These are phyloP conservation scores for Fomitopsis betulina DNA, from an alignment of 1,284 basidiomycete species.

Conservation along the genomic window DNA sequence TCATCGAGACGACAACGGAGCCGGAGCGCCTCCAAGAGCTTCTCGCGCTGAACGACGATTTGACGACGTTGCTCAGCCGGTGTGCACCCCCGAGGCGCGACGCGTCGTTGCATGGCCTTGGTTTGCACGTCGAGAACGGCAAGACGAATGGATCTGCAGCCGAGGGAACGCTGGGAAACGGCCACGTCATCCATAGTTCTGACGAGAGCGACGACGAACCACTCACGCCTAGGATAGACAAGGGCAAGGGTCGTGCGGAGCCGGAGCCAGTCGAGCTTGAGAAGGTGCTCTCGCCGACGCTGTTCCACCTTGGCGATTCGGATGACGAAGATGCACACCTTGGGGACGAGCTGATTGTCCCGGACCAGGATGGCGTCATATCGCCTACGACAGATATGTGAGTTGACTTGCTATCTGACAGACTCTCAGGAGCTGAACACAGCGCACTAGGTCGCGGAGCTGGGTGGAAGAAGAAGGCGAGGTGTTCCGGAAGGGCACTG, in stretches of 20 bases:
- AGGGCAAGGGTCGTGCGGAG: constrained; percentile 67
- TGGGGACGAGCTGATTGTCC: constrained; percentile 34
- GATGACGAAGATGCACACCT: constrained; percentile 56
- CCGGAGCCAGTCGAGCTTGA: constrained; percentile 63
- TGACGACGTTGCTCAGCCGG: constrained; percentile 50
- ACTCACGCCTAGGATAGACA: constrained; percentile 63
- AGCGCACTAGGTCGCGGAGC: constrained; percentile 51
- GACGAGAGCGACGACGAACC: constrained; percentile 36
- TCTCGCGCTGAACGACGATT: constrained; percentile 66
- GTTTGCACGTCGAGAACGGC: constrained; percentile 28
- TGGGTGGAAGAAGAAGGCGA: constrained; percentile 90
- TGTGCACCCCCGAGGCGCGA: constrained; percentile 28
- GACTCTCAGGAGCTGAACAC: neutral
- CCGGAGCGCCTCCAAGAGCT: constrained; percentile 58
- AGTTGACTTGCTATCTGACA: constrained; percentile 22
- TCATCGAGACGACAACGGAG: constrained; percentile 59
- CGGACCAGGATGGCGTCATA: constrained; percentile 28
- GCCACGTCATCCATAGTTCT: constrained; percentile 17
- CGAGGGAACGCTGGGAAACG: constrained; percentile 10
- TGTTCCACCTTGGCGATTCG: constrained; percentile 56
- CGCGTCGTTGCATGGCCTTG: constrained; percentile 37
- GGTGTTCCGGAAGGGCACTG: constrained; percentile 85
- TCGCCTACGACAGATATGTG: constrained; percentile 57
- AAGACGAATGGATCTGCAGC: constrained; percentile 5
- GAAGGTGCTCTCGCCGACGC: constrained; percentile 64